These are phyloP conservation scores for Acanthochlamys bracteata DNA, from an alignment of 106 monocot species.

Conservation along the genomic window DNA sequence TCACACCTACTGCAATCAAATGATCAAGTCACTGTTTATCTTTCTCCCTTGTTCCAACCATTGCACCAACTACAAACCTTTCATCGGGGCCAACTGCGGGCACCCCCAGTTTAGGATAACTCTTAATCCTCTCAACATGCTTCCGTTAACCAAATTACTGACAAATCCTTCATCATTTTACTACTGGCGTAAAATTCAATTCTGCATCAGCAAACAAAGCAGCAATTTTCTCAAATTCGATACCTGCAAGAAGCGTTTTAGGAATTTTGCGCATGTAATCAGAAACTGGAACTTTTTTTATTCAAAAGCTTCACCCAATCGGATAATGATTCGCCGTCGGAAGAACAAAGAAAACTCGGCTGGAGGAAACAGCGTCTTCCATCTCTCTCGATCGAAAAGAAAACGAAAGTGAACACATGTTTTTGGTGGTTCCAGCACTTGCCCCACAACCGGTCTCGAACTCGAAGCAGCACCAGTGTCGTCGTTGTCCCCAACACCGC, in stretches of 20 bases:
- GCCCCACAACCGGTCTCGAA: background rate
- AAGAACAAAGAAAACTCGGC: constrained; percentile 30
- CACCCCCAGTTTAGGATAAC: constrained; percentile 61
- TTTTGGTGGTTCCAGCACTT: constrained; percentile 1
- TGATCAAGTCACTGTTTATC: constrained; percentile 82
- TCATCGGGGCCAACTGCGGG: constrained; percentile 79
- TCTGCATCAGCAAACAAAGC: constrained; percentile 38
- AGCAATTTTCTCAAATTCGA: constrained; percentile 38
- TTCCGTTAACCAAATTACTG: constrained; percentile 34
- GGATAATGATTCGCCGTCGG: constrained; percentile 18
- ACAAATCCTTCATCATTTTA: constrained; percentile 44
- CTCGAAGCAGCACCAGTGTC: background rate
- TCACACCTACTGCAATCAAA: constrained; percentile 64
- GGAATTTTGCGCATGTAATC: constrained; percentile 58
- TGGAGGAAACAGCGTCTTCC: constrained; percentile 67
- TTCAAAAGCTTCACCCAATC: constrained; percentile 30
- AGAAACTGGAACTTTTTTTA: constrained; percentile 24
- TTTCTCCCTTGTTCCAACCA: constrained; percentile 76
- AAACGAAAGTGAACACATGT: constrained; percentile 43
- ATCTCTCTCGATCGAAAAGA: constrained; percentile 55
- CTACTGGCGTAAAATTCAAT: constrained; percentile 34
- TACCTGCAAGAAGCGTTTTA: constrained; percentile 24
- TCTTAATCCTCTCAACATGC: constrained; percentile 55
- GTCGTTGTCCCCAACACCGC: no score
- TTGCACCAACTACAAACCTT: constrained; percentile 68